Evolutionary conservation across 306 rosid species (phyloP), one percentile per base, ranked within the genome.

Genomic region (Corylus avellana): DNA sequence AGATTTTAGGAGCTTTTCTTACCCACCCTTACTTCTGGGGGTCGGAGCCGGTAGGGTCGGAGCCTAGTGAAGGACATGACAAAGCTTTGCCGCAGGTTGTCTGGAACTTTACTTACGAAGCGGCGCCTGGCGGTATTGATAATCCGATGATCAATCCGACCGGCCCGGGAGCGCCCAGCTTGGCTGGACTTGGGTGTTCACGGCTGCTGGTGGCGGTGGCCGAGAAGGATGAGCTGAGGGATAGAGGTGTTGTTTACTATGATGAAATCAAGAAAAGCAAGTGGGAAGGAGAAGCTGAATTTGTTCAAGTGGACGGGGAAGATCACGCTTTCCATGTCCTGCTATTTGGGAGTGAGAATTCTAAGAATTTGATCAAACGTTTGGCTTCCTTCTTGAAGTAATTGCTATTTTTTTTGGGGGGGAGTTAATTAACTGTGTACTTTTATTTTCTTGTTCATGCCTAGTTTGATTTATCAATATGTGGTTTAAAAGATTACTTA

Each of bases 1-100:
- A 76, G 58, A 29, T 83, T 20, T 3, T 5, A 7, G 91, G 88
- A 57, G 76, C 86, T 16, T 83, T 86, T 79, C 67, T 72, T 9
- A 50, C 83, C 4, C 90, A 88, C 42, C 90, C 92, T 56, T 84
- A 71, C 12, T 88, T 90, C 50, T 79, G 66, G 42, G 74, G 91
- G 5, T 86, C 91, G 0, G 7, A 80, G 13, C 85, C 85, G 8
- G 50, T 83, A 27, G 83, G 85, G 9, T 48, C 79, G 49, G 79
- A 67, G 73, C n/a, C 70, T 56, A 17, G 14, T 4, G 57, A 50
- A 63, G 79, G 46, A 17, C 79, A 61, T 27, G 83, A 75, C 13
- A 75, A 61, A 37, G 20, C 64, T 20, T 7, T 75, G 29, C 70
- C 70, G 2, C 0, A 8, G 68, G 0, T 12, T 74, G 22, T 63